Conservation (phyloP, 495 filamentous ascomycete genomes). For the Penicillium lividum region DNA sequence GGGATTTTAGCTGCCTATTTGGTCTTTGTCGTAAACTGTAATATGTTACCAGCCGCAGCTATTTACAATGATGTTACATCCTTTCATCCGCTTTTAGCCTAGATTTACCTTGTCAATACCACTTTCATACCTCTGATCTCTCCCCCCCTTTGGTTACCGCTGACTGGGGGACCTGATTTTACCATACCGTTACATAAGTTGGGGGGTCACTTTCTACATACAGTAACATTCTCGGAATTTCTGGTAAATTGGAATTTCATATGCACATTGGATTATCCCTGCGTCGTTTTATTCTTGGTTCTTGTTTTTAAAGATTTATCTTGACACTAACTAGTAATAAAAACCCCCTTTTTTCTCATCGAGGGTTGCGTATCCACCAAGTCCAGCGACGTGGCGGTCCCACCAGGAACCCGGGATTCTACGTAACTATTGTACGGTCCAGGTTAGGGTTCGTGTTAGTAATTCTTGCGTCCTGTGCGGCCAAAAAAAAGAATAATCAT, state of each 20-base stretch:
- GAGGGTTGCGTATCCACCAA: slow-evolving; percentile 15
- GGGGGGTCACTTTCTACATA: neutral
- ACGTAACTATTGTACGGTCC: slow-evolving; percentile 6
- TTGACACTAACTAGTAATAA: neutral
- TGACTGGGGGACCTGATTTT: neutral
- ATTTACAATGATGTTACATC: neutral
- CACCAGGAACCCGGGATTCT: slow-evolving; percentile 16
- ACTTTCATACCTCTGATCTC: neutral
- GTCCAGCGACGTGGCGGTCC: slow-evolving; percentile 21
- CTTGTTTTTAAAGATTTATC: neutral
- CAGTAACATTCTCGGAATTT: neutral
- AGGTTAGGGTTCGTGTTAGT: slow-evolving; percentile 10
- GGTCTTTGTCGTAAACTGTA: slow-evolving; percentile 19
- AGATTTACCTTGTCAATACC: neutral
- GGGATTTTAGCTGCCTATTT: slow-evolving; percentile 30
- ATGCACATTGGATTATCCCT: slow-evolving; percentile 2
- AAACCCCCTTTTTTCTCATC: slow-evolving; percentile 4
- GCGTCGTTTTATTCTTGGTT: neutral
- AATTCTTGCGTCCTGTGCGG: neutral
- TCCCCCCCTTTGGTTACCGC: neutral
- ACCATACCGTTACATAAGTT: neutral
- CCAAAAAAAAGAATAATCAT: neutral
- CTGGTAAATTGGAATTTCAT: neutral
- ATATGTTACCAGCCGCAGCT: slow-evolving; percentile 15
- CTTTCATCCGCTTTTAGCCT: neutral